Conservation (phyloP, 371 early-diverging fungal species). For the Lichtheimia ornata region DNA sequence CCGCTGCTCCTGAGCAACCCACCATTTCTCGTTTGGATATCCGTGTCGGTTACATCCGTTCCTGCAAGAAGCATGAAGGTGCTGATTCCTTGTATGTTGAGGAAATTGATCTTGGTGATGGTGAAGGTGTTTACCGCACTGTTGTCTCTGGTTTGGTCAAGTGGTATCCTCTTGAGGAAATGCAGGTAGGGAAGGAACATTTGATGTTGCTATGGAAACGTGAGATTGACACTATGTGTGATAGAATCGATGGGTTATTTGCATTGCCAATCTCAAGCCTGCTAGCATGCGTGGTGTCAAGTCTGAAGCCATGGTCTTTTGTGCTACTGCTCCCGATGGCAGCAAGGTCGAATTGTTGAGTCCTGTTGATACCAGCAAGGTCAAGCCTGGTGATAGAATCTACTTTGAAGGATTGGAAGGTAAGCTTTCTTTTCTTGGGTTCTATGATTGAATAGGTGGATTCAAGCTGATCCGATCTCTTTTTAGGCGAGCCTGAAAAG, state of each 20-base stretch:
- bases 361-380: slow-evolving; percentile 80
- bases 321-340: slow-evolving; percentile 85
- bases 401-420: slow-evolving; percentile 88
- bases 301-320: slow-evolving; percentile 94
- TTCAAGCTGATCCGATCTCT: not conserved
- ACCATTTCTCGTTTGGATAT: slow-evolving; percentile 84
- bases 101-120: slow-evolving; percentile 84
- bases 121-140: slow-evolving; percentile 81
- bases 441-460: slow-evolving; percentile 16
- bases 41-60: slow-evolving; percentile 87
- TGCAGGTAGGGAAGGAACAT: slow-evolving; percentile 66
- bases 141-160: slow-evolving; percentile 94
- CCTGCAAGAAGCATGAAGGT: slow-evolving; percentile 86
- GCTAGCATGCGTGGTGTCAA: slow-evolving; percentile 95
- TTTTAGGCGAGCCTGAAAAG: slow-evolving; percentile 73
- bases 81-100: slow-evolving; percentile 96
- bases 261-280: slow-evolving; percentile 87
- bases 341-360: slow-evolving; percentile 87
- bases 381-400: slow-evolving; percentile 87
- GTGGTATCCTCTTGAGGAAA: slow-evolving; percentile 85
- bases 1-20: slow-evolving; percentile 62
- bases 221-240: not conserved
- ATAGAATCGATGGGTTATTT: slow-evolving; percentile 47
- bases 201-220: not conserved
- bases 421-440: not conserved